A percentile compares a stretch with the other conserved stretches of the same genome.
Evolutionary conservation across 2,329 filamentous ascomycete species (phyloP).

Genomic region (Fusarium equiseti): DNA sequence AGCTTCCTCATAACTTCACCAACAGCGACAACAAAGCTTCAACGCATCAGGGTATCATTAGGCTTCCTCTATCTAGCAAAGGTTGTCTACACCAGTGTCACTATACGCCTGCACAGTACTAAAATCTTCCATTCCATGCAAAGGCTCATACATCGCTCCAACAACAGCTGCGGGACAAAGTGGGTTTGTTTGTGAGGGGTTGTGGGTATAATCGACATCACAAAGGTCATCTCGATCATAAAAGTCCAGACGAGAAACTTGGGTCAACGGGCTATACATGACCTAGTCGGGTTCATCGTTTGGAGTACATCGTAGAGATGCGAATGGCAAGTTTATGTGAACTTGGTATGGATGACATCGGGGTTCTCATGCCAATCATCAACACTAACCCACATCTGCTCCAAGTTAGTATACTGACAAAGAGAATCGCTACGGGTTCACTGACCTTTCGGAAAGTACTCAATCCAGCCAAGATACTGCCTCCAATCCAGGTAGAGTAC

Average conservation of each 20-base stretch:
- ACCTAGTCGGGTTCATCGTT: conserved; percentile 19
- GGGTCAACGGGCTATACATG: conserved; percentile 1
- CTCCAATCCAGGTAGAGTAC: conserved; percentile 99
- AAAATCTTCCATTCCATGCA: conserved; percentile 38
- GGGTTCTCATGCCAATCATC: conserved; percentile 99
- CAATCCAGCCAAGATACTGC: conserved; percentile 94
- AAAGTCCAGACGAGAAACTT: conserved; percentile 21
- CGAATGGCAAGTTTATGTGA: conserved; percentile 70
- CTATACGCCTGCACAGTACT: conserved; percentile 30
- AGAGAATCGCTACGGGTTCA: conserved; percentile 14
- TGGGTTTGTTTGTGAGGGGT: conserved; percentile 22
- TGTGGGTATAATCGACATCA: conserved; percentile 30
- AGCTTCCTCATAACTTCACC: not conserved
- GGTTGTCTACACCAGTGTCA: conserved; percentile 37
- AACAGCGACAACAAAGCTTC: conserved; percentile 8
- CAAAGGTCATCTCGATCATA: conserved; percentile 39
- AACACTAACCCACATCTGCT: conserved; percentile 98
- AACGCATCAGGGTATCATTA: conserved; percentile 57
- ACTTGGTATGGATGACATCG: conserved; percentile 98
- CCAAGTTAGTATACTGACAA: conserved; percentile 27
- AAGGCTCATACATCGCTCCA: conserved; percentile 32
- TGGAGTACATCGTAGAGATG: conserved; percentile 18
- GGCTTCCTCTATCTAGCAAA: conserved; percentile 50
- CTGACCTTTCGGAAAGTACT: conserved; percentile 98
- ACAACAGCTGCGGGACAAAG: conserved; percentile 23